phyloP scores from a whole-genome alignment of 2,329 filamentous ascomycete genomes.

The Penicillium nordicum region DNA sequence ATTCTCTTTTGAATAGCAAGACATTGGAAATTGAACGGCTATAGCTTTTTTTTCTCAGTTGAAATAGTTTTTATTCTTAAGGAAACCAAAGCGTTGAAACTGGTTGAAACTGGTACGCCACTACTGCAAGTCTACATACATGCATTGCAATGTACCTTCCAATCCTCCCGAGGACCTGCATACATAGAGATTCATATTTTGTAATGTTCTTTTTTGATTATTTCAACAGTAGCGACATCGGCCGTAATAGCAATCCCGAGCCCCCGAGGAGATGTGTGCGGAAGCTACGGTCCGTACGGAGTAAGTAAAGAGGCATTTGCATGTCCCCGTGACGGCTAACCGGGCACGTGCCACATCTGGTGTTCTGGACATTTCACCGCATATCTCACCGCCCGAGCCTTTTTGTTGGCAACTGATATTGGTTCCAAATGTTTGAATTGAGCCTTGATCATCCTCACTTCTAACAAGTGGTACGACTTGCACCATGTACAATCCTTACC shows the following conservation, averaged over 20 bases:
- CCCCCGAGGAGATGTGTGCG: background rate
- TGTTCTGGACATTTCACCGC: background rate
- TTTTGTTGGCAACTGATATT: background rate
- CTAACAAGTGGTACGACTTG: constrained; percentile 3
- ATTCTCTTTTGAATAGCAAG: background rate
- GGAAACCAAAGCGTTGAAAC: background rate
- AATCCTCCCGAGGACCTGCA: background rate
- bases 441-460: constrained; percentile 1
- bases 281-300: background rate
- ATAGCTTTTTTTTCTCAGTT: background rate
- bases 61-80: background rate
- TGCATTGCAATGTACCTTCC: background rate
- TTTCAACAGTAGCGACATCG: background rate
- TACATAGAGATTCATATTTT: no score
- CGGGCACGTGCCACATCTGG: background rate
- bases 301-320: background rate
- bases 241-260: background rate
- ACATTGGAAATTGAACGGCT: constrained; percentile 2
- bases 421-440: background rate
- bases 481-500: constrained; percentile 46
- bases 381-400: background rate
- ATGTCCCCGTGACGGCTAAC: background rate
- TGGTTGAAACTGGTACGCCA: no score
- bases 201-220: no score
- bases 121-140: background rate